phyloP scores from a whole-genome alignment of 1,139 yeast genomes.

The Kodamaea alishanica region DNA sequence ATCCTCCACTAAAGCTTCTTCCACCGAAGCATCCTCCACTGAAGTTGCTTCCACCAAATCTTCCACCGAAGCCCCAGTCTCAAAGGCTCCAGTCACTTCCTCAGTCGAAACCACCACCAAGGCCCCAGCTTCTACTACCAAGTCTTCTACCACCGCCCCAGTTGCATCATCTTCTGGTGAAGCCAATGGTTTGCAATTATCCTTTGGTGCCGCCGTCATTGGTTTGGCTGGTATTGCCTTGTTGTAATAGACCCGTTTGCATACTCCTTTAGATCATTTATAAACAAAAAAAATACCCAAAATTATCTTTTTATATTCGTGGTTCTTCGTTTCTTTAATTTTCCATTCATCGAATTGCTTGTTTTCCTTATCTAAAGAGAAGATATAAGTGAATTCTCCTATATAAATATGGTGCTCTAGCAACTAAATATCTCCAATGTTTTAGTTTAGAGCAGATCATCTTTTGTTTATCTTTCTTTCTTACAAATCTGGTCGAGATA shows the following conservation, averaged over 20 bases:
- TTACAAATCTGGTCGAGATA: no score
- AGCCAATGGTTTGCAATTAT: constrained; percentile 11
- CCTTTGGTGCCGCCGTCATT: constrained; percentile 19
- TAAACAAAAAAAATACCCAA: no score
- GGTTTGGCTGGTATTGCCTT: constrained; percentile 19
- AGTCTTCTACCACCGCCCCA: constrained; percentile 5
- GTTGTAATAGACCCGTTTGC: constrained; percentile 11
- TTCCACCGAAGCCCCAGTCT: constrained; percentile 10
- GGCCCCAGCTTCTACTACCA: constrained; percentile 6
- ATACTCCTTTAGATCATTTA: no score
- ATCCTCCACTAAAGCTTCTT: constrained; percentile 11
- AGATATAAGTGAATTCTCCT: no score
- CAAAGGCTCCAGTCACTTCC: constrained; percentile 12
- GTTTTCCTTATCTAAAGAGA: no score
- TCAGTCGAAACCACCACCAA: constrained; percentile 8
- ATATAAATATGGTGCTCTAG: no score
- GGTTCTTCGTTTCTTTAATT: no score
- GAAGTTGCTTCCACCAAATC: constrained; percentile 9
- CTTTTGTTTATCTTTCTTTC: no score
- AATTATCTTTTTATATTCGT: no score
- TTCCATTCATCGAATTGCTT: no score
- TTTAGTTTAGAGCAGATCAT: no score
- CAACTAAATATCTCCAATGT: no score
- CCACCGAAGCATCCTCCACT: constrained; percentile 11
- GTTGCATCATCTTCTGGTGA: constrained; percentile 9